Conservation (phyloP, 352 stramenopile genomes). For the Pythium dissimile region DNA sequence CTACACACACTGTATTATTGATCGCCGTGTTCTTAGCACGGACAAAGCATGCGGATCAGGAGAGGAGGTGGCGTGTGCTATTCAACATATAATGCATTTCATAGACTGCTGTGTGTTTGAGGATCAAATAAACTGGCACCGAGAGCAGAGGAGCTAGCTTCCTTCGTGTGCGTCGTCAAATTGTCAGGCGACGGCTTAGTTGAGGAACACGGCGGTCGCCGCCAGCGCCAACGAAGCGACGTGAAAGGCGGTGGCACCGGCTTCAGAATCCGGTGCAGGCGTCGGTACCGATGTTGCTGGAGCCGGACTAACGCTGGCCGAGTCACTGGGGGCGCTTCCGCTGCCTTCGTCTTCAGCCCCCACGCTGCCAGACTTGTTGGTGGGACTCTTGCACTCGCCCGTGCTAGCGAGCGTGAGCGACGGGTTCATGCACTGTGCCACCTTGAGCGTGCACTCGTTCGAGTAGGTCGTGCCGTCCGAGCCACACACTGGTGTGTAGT, state of each 20-base stretch:
- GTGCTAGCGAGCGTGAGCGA: slow-evolving; percentile 9
- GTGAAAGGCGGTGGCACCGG: not conserved
- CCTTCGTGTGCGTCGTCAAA: too few relatives aligned
- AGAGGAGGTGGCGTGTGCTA: too few relatives aligned
- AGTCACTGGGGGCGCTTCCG: not conserved
- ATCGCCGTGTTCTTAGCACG: too few relatives aligned
- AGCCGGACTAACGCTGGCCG: not conserved
- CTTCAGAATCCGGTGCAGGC: not conserved
- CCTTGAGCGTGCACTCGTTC: slow-evolving; percentile 34
- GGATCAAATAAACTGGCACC: too few relatives aligned
- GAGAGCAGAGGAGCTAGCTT: too few relatives aligned
- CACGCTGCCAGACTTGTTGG: slow-evolving; percentile 8
- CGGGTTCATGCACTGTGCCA: slow-evolving; percentile 12
- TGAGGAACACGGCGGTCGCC: not conserved
- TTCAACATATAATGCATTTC: too few relatives aligned
- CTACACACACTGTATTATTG: too few relatives aligned
- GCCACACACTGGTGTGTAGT: slow-evolving; percentile 33
- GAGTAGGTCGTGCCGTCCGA: slow-evolving; percentile 42
- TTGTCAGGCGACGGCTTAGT: too few relatives aligned
- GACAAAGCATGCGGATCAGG: too few relatives aligned
- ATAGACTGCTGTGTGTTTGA: too few relatives aligned
- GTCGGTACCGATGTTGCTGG: not conserved
- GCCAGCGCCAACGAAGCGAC: not conserved
- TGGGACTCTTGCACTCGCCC: slow-evolving; percentile 2
- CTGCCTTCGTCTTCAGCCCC: not conserved